phyloP scores from a whole-genome alignment of 2,329 filamentous ascomycete species.

The Tolypocladium inflatum region DNA sequence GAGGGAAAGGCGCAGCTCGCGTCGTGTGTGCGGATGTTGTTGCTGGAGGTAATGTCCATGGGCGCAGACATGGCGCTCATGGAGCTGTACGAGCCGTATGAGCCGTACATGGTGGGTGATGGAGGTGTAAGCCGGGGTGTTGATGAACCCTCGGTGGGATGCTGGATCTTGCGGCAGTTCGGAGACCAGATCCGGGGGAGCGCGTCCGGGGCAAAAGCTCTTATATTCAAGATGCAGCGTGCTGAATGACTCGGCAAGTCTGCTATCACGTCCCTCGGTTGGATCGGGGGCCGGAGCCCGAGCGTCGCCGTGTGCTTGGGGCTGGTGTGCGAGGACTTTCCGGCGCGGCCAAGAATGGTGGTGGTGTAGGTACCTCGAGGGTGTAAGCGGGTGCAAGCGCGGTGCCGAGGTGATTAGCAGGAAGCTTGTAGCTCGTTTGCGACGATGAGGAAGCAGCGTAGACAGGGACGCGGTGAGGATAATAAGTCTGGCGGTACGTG shows the following conservation, averaged over 20 bases:
- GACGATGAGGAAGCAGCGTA: background rate
- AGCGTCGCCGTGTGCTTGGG: background rate
- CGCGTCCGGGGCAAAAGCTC: background rate
- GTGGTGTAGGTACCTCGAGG: background rate
- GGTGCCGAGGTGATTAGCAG: background rate
- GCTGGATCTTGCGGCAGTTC: conserved; percentile 5
- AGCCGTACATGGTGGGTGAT: conserved; percentile 34
- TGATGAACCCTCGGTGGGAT: conserved; percentile 7
- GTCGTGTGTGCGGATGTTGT: conserved; percentile 30
- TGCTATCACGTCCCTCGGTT: conserved; percentile 3
- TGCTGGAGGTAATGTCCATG: conserved; percentile 35
- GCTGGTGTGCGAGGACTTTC: background rate
- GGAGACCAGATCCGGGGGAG: background rate
- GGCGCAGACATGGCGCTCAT: conserved; percentile 32
- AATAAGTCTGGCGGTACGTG: background rate
- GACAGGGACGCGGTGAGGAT: background rate
- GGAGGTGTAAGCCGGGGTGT: conserved; percentile 4
- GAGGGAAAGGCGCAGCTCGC: conserved; percentile 46
- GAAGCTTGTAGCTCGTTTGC: background rate
- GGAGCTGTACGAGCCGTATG: conserved; percentile 41
- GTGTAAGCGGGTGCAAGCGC: background rate
- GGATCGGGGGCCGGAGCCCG: conserved; percentile 2
- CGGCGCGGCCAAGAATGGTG: background rate
- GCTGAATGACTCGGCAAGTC: background rate
- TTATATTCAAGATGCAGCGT: background rate